These are phyloP conservation scores for Moricandia moricandioides DNA, from an alignment of 345 rosid genomes.

Conservation along the genomic window DNA sequence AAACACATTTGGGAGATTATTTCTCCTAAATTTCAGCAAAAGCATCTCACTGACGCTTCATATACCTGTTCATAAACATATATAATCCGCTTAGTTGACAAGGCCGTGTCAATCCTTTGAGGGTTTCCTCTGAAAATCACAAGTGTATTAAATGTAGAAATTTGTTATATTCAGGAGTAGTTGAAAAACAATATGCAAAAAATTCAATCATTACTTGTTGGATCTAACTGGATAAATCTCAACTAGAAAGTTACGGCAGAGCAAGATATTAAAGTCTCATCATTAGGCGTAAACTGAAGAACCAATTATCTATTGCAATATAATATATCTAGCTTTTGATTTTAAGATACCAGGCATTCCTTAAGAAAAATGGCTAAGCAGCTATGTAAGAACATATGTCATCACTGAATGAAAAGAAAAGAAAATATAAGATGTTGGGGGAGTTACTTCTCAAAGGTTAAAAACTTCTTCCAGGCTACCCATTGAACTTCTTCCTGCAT, in stretches of 20 bases:
- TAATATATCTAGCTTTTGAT: not conserved
- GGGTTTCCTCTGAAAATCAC: slow-evolving; percentile 75
- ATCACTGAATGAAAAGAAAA: not conserved
- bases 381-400: not conserved
- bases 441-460: slow-evolving; percentile 85
- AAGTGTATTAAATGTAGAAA: slow-evolving; percentile 9
- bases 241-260: not conserved
- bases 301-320: not conserved
- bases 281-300: not conserved
- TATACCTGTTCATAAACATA: slow-evolving; percentile 92
- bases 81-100: slow-evolving; percentile 76
- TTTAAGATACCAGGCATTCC: not conserved
- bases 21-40: slow-evolving; percentile 5
- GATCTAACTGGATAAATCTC: not conserved
- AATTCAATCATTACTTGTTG: slow-evolving; percentile 11
- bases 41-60: slow-evolving; percentile 9
- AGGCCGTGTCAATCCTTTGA: slow-evolving; percentile 78
- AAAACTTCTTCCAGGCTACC: slow-evolving; percentile 89
- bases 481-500: slow-evolving; percentile 87
- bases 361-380: not conserved
- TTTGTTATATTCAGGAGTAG: not conserved
- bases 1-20: slow-evolving; percentile 10
- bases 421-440: not conserved
- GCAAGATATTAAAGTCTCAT: not conserved
- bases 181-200: not conserved